phyloP scores from a whole-genome alignment of 139 green algal species.

The Chlamydomonas eustigma region DNA sequence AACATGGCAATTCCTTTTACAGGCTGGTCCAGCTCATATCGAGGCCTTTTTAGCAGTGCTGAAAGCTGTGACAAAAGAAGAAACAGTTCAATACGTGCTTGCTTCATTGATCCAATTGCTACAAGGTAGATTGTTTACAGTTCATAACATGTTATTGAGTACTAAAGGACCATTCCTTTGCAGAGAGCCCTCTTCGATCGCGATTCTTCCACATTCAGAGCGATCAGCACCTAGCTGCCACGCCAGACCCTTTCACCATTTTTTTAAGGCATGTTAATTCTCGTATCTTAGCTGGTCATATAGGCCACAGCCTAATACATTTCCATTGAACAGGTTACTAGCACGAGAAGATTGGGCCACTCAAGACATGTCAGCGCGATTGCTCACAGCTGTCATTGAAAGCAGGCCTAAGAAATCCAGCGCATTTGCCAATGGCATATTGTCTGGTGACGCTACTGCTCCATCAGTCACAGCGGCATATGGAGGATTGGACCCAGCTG shows the following conservation, averaged over 20 bases:
- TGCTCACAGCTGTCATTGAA: slow-evolving; percentile 68
- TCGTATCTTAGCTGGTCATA: not conserved
- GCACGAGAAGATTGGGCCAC: slow-evolving; percentile 87
- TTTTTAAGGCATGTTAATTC: slow-evolving; percentile 46
- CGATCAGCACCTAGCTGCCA: slow-evolving; percentile 29
- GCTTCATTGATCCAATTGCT: slow-evolving; percentile 81
- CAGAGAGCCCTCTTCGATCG: slow-evolving; percentile 14
- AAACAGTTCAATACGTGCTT: slow-evolving; percentile 89
- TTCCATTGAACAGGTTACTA: slow-evolving; percentile 54
- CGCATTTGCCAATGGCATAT: slow-evolving; percentile 23
- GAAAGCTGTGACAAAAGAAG: slow-evolving; percentile 83
- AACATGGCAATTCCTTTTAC: too few relatives aligned
- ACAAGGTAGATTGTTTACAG: slow-evolving; percentile 29
- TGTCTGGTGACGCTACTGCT: slow-evolving; percentile 14
- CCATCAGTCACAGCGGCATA: slow-evolving; percentile 4
- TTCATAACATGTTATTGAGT: not conserved
- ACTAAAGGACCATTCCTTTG: not conserved
- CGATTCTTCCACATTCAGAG: slow-evolving; percentile 58
- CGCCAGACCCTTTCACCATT: slow-evolving; percentile 64
- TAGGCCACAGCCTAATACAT: not conserved
- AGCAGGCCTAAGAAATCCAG: slow-evolving; percentile 47
- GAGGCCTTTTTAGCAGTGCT: slow-evolving; percentile 81
- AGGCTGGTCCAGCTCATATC: slow-evolving; percentile 68
- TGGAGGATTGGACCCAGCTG: slow-evolving; percentile 24
- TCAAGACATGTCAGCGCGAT: slow-evolving; percentile 72